A percentile compares a stretch with the other conserved stretches of the same genome.
These are phyloP conservation scores for Tricharina praecox DNA, from an alignment of 495 filamentous ascomycete genomes.

Conservation along the genomic window DNA sequence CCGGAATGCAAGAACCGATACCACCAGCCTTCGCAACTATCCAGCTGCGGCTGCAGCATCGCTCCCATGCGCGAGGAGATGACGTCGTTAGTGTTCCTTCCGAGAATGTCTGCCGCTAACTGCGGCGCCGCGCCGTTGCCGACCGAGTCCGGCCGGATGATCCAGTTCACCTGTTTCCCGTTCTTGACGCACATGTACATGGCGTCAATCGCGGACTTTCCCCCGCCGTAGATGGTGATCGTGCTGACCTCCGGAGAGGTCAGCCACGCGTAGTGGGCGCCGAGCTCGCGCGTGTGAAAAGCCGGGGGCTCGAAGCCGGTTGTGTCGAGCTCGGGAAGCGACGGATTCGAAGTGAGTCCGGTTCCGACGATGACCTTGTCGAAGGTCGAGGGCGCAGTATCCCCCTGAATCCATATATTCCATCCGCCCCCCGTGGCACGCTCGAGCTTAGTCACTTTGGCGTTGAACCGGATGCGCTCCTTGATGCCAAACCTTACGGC, in stretches of 20 bases:
- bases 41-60: slow-evolving; percentile 10
- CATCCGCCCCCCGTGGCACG: slow-evolving; percentile 24
- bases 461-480: slow-evolving; percentile 26
- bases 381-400: slow-evolving; percentile 8
- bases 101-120: slow-evolving; percentile 26
- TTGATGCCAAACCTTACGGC: slow-evolving; percentile 28
- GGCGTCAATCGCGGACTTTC: slow-evolving; percentile 34
- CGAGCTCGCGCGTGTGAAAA: slow-evolving; percentile 29
- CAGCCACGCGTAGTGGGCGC: slow-evolving; percentile 19
- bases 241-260: slow-evolving; percentile 13
- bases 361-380: slow-evolving; percentile 33
- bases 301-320: slow-evolving; percentile 23
- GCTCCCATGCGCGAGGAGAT: slow-evolving; percentile 5
- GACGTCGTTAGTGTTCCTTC: slow-evolving; percentile 12
- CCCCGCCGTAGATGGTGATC: slow-evolving; percentile 32
- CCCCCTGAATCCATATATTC: slow-evolving; percentile 7
- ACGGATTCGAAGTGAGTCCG: slow-evolving; percentile 30
- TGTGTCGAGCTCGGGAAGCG: slow-evolving; percentile 28
- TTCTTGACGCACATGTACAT: slow-evolving; percentile 29
- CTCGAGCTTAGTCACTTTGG: slow-evolving; percentile 21
- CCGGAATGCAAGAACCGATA: slow-evolving; percentile 9
- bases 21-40: slow-evolving; percentile 6
- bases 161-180: slow-evolving; percentile 34
- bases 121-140: slow-evolving; percentile 29
- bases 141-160: slow-evolving; percentile 27